Evolutionary conservation across 768 basidiomycete species (phyloP).

Genomic region (Calocera cornea): DNA sequence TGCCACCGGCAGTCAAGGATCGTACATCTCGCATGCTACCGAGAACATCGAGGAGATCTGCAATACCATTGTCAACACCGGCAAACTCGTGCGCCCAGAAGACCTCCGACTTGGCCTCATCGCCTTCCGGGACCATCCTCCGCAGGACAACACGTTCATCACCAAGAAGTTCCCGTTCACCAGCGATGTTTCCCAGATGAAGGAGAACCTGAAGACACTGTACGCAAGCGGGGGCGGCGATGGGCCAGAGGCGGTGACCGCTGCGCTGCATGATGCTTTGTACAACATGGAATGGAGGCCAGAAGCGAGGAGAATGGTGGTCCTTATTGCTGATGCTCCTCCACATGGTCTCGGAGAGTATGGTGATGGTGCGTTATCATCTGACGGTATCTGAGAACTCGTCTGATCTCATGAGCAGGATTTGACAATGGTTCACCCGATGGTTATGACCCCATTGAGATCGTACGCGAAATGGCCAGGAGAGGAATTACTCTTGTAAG

Average conservation of each 20-base stretch:
- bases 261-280: slow-evolving; percentile 72
- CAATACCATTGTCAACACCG: slow-evolving; percentile 86
- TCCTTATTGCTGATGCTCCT: slow-evolving; percentile 93
- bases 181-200: slow-evolving; percentile 76
- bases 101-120: slow-evolving; percentile 87
- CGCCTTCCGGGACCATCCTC: slow-evolving; percentile 93
- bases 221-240: slow-evolving; percentile 88
- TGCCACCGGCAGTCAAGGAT: slow-evolving; percentile 75
- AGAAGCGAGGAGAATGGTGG: slow-evolving; percentile 84
- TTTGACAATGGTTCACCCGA: slow-evolving; percentile 92
- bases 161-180: slow-evolving; percentile 91
- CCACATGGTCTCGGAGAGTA: slow-evolving; percentile 96
- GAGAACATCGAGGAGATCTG: slow-evolving; percentile 95
- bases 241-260: slow-evolving; percentile 94
- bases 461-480: slow-evolving; percentile 80
- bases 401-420: slow-evolving; percentile 33
- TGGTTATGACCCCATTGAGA: slow-evolving; percentile 75
- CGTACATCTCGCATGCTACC: slow-evolving; percentile 84
- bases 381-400: neutral
- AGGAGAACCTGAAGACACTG: slow-evolving; percentile 64
- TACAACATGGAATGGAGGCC: slow-evolving; percentile 77
- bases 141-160: slow-evolving; percentile 91
- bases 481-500: slow-evolving; percentile 80
- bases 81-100: slow-evolving; percentile 71
- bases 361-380: slow-evolving; percentile 60